Percentiles rank a stretch among this genome's conserved stretches.
Conservation (phyloP, 345 rosid species). For the Populus tremula region DNA sequence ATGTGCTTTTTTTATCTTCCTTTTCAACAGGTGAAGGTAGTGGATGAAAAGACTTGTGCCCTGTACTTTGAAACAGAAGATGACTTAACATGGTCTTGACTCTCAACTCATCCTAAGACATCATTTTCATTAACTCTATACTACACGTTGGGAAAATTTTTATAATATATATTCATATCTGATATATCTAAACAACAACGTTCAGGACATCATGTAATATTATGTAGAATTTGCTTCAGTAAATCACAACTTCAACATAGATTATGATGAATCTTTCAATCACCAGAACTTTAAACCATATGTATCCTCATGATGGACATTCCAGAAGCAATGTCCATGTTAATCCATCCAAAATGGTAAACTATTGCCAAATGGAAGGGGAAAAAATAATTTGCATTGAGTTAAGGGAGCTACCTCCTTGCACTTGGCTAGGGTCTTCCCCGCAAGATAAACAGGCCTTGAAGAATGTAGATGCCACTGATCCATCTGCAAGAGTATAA, state of each 20-base stretch:
- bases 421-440: conserved; percentile 61
- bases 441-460: conserved; percentile 90
- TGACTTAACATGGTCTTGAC: too few relatives aligned
- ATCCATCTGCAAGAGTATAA: conserved; percentile 43
- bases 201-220: neutral
- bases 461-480: conserved; percentile 46
- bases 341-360: neutral
- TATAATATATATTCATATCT: neutral
- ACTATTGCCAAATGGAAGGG: neutral
- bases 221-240: neutral
- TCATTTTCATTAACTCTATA: neutral
- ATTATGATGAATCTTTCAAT: neutral
- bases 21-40: neutral
- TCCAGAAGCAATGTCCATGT: neutral
- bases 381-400: neutral
- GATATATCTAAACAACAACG: neutral
- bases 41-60: neutral
- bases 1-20: neutral
- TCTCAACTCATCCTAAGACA: too few relatives aligned
- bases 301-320: neutral
- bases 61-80: neutral
- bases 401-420: conserved; percentile 52
- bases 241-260: neutral
- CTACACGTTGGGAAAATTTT: neutral
- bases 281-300: neutral